A percentile compares a stretch with the other conserved stretches of the same genome.
These are phyloP conservation scores for Xylariaceae sp. DNA, from an alignment of 2,329 filamentous ascomycete genomes.

Conservation along the genomic window DNA sequence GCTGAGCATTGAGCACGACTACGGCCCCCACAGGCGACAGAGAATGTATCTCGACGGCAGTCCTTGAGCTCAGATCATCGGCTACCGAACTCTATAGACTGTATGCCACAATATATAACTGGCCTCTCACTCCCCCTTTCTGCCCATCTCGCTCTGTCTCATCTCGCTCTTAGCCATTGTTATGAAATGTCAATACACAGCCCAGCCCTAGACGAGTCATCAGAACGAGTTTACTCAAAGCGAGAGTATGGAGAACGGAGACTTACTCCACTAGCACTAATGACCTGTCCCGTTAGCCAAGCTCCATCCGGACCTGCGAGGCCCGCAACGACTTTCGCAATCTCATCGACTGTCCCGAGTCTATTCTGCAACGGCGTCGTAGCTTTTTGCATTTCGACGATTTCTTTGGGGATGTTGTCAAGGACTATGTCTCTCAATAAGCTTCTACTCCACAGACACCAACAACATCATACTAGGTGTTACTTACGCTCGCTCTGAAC, in stretches of 20 bases:
- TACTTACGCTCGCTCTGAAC: conserved; percentile 46
- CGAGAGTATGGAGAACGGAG: background rate
- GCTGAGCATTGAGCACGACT: background rate
- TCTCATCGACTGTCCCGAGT: conserved; percentile 50
- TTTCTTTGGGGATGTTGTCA: conserved; percentile 47
- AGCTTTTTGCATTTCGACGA: conserved; percentile 48
- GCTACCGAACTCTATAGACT: no score
- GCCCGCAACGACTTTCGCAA: conserved; percentile 55
- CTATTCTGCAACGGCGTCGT: conserved; percentile 51
- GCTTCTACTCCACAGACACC: no score
- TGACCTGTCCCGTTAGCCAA: conserved; percentile 54
- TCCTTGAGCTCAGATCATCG: no score
- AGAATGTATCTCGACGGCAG: no score
- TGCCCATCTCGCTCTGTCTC: no score
- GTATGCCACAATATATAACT: no score
- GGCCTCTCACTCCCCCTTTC: no score
- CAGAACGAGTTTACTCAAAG: background rate
- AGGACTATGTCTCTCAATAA: conserved; percentile 38
- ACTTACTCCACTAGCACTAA: conserved; percentile 52
- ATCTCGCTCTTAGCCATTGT: no score
- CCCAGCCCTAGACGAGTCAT: conserved; percentile 13
- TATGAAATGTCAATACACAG: conserved; percentile 7
- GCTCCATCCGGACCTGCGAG: conserved; percentile 47
- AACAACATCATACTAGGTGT: no score
- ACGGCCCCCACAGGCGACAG: no score